A percentile compares a stretch with the other conserved stretches of the same genome.
These are phyloP conservation scores for Nidularia sp. DNA, from an alignment of 768 basidiomycete genomes.

Conservation along the genomic window DNA sequence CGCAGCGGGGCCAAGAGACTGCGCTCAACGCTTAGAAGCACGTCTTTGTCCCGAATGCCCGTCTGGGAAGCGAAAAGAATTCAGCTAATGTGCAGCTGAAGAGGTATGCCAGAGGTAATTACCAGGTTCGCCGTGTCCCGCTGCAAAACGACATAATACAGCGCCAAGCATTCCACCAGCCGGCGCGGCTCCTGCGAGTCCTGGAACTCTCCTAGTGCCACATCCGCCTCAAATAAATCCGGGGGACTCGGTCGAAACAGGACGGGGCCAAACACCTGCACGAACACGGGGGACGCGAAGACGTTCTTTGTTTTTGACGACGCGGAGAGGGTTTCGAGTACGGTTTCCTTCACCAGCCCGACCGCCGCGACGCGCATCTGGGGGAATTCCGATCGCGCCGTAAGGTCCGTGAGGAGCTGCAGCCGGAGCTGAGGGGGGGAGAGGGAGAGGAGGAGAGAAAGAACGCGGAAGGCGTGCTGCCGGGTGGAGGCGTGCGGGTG, in stretches of 20 bases:
- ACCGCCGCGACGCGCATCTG: conserved; percentile 70
- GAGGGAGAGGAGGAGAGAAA: conserved; percentile 48
- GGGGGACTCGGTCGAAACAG: conserved; percentile 56
- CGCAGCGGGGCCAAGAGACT: conserved; percentile 44
- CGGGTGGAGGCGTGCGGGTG: conserved; percentile 58
- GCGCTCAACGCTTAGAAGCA: conserved; percentile 36
- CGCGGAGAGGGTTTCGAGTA: conserved; percentile 44
- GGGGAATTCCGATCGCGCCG: conserved; percentile 43
- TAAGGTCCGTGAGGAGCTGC: conserved; percentile 51
- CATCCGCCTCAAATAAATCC: conserved; percentile 36
- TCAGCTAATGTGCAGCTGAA: too few relatives aligned
- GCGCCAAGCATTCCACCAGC: conserved; percentile 59
- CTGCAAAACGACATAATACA: conserved; percentile 62
- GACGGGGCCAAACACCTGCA: conserved; percentile 55
- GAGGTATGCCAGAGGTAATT: conserved; percentile 1
- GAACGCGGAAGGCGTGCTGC: conserved; percentile 56
- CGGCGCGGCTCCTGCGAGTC: conserved; percentile 56
- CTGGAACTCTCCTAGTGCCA: conserved; percentile 41
- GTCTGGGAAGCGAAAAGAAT: conserved; percentile 30
- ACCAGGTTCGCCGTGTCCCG: conserved; percentile 60
- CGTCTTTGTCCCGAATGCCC: conserved; percentile 42
- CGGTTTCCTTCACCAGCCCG: conserved; percentile 64
- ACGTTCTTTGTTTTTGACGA: conserved; percentile 23
- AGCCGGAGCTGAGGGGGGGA: conserved; percentile 46
- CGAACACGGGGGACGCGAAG: conserved; percentile 52